These are phyloP conservation scores for Trametes cinnabarina DNA, from an alignment of 768 basidiomycete species.

Conservation along the genomic window DNA sequence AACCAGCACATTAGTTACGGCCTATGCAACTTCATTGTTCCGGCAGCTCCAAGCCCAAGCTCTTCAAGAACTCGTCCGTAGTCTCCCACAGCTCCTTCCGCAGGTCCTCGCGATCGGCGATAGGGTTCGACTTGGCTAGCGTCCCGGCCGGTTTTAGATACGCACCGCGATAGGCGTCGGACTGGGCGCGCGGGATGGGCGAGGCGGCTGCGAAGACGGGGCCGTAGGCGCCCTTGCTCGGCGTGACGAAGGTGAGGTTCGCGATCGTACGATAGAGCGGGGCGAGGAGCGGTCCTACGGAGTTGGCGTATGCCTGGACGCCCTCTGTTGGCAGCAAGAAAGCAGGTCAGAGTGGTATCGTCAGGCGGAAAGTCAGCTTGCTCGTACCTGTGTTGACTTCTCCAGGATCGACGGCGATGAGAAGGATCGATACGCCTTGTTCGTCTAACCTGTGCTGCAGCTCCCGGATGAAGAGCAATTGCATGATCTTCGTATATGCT, in stretches of 20 bases:
- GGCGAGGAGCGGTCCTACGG: slow-evolving; percentile 11
- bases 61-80: slow-evolving; percentile 21
- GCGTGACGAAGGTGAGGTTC: slow-evolving; percentile 5
- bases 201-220: slow-evolving; percentile 24
- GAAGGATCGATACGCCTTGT: slow-evolving; percentile 30
- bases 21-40: neutral
- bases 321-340: slow-evolving; percentile 14
- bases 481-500: slow-evolving; percentile 25
- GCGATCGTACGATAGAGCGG: slow-evolving; percentile 15
- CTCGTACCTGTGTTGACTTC: slow-evolving; percentile 31
- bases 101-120: slow-evolving; percentile 4
- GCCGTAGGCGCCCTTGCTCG: slow-evolving; percentile 20
- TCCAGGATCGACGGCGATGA: slow-evolving; percentile 37
- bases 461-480: slow-evolving; percentile 24
- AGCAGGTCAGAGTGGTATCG: neutral
- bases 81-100: slow-evolving; percentile 25
- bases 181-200: slow-evolving; percentile 13
- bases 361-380: neutral
- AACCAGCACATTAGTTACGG: too few relatives aligned
- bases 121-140: neutral
- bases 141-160: slow-evolving; percentile 17
- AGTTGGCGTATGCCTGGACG: slow-evolving; percentile 16
- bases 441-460: slow-evolving; percentile 29
- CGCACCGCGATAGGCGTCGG: slow-evolving; percentile 10
- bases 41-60: slow-evolving; percentile 7